Base-by-base conservation (phyloP, 805 yeast genomes). In the Wickerhamomyces strasburgensis region DNA sequence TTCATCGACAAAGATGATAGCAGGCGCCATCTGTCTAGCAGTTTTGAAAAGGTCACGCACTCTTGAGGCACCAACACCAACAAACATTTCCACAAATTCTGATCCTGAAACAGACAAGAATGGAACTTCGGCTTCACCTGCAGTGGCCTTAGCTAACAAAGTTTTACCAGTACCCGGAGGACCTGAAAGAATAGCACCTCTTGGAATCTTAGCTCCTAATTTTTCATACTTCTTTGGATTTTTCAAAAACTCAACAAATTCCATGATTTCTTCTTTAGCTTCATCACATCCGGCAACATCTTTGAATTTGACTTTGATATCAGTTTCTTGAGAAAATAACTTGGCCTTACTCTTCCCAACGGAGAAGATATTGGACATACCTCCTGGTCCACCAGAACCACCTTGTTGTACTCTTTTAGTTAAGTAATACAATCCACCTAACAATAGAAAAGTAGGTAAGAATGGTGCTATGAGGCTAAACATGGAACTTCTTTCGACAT, bases 131-230 rank as follows among this genome's bases (percentile, higher is more conserved):
- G 96, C 96, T 60, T 88, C 96, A 50, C 97, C 96, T 3, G 96
- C 97, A 18, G 96, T 88, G 10, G 96, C 96, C 60, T 84, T 87
- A 17, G 96, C 96, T 39, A 88, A 65, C 45, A 88, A 64, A 0
- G 97, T 88, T 61, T 88, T 88, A 76, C 97, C 97, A 3, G 97
- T 88, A 68, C 97, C 97, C 29, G 97, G 97, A 14, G 96, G 94
- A 48, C 97, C 97, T 10, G 94, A 82, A 34, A 88, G 65, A 47
- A 88, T 84, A 6, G 96, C 97, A 58, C 97, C 97, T 59, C 96
- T 73, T 37, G 97, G 97, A 45, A 88, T 88, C 60, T 87, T 85
- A 9, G 96, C 97, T 31, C 97, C 97, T 39, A 88, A 68, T 44
- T 72, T 77, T 61, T 87, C 95, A 62, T 86, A 88, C 58, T 85